A percentile compares a stretch with the other conserved stretches of the same genome.
These are phyloP conservation scores for Arthroderma sp. DNA, from an alignment of 2,329 filamentous ascomycete species.

Conservation along the genomic window DNA sequence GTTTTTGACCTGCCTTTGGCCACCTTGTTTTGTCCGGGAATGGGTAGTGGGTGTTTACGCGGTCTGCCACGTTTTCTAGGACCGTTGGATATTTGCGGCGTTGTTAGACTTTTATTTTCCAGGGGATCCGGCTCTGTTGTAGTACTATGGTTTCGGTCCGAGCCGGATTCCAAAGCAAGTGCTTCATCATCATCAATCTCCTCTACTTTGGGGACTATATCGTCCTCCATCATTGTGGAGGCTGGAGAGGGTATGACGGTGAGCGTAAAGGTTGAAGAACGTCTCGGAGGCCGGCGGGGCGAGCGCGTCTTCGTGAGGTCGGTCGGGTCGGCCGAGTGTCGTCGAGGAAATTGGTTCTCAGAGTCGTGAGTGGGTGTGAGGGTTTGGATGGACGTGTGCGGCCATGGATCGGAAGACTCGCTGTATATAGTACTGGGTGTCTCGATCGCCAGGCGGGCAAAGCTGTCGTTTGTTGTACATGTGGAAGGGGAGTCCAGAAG, in stretches of 20 bases:
- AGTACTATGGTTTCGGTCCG: conserved; percentile 18
- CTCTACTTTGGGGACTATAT: conserved; percentile 41
- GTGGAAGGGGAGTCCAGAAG: conserved; percentile 9
- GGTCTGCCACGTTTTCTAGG: conserved; percentile 62
- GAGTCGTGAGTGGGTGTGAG: background rate
- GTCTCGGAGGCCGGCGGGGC: no score
- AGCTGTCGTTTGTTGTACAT: conserved; percentile 18
- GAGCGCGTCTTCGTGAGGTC: no score
- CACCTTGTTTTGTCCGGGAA: conserved; percentile 52
- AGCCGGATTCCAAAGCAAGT: conserved; percentile 17
- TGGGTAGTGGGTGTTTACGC: conserved; percentile 60
- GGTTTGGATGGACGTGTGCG: conserved; percentile 6
- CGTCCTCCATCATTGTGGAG: conserved; percentile 16
- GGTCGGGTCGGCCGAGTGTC: no score
- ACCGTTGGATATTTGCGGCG: conserved; percentile 13
- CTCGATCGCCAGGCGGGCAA: conserved; percentile 20
- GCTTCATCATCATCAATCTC: conserved; percentile 36
- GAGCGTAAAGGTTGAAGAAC: conserved; percentile 14
- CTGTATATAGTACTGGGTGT: conserved; percentile 23
- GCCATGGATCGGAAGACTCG: conserved; percentile 18
- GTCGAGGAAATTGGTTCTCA: background rate
- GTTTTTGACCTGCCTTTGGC: conserved; percentile 57
- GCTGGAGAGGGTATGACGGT: conserved; percentile 15
- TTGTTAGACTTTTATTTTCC: conserved; percentile 14
- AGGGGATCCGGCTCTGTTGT: conserved; percentile 14